Evolutionary conservation across 176 grass and related monocot genomes (phyloP).

Genomic region (Hsuehochloa calcarea): DNA sequence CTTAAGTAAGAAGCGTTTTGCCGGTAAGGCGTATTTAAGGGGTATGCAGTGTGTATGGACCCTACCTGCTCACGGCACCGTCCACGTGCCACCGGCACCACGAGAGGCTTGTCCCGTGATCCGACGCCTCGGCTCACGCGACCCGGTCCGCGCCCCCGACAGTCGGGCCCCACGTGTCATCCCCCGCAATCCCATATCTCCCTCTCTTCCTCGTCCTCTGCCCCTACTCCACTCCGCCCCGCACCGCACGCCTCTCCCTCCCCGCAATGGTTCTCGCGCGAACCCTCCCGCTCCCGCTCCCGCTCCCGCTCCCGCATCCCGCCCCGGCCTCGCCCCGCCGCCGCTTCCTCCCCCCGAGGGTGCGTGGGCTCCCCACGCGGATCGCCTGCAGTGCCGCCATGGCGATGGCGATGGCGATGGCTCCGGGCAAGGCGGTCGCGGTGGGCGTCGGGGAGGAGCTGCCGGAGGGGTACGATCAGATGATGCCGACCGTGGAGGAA

Average conservation of each 20-base stretch:
- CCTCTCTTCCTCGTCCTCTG: background rate
- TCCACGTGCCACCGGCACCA: constrained; percentile 12
- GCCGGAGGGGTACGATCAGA: constrained; percentile 64
- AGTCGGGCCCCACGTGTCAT: constrained; percentile 32
- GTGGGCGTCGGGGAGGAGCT: constrained; percentile 57
- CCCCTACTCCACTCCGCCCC: background rate
- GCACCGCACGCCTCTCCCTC: background rate
- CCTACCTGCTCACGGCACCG: background rate
- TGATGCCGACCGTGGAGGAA: constrained; percentile 49
- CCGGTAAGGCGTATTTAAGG: background rate
- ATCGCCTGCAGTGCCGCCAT: constrained; percentile 21
- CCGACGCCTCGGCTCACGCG: constrained; percentile 23
- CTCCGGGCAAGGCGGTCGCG: background rate
- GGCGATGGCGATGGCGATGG: constrained; percentile 21
- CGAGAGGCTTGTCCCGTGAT: constrained; percentile 11
- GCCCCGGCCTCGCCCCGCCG: background rate
- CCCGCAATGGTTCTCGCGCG: constrained; percentile 30
- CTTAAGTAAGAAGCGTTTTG: background rate
- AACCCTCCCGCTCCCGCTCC: constrained; percentile 16
- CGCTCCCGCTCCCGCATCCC: constrained; percentile 1
- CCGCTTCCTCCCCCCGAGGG: background rate
- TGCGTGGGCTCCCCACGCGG: background rate
- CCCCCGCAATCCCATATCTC: background rate
- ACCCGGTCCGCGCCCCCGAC: background rate
- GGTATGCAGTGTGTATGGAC: background rate